A percentile compares a stretch with the other conserved stretches of the same genome.
Evolutionary conservation across 495 filamentous ascomycete species (phyloP).

Genomic region (Aspergillus sclerotiicarbonarius): DNA sequence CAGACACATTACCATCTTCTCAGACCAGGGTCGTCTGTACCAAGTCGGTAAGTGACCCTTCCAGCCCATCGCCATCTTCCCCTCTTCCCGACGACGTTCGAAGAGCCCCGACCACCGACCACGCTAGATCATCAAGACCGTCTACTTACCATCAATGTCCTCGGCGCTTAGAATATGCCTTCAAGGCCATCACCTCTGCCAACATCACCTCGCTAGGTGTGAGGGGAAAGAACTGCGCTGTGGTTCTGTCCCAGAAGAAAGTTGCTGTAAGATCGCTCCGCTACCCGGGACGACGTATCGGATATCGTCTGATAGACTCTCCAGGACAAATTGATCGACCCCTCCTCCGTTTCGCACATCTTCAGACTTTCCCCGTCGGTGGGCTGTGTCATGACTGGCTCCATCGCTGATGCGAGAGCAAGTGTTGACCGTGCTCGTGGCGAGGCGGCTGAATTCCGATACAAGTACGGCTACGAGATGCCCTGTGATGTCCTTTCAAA

Average conservation of each 20-base stretch:
- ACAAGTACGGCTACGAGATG: constrained; percentile 99
- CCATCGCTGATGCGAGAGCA: constrained; percentile 94
- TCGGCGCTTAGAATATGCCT: constrained; percentile 83
- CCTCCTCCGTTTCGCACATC: constrained; percentile 93
- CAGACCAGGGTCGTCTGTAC: constrained; percentile 94
- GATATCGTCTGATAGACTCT: constrained; percentile 14
- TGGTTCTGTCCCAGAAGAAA: constrained; percentile 98
- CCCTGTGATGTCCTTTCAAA: constrained; percentile 95
- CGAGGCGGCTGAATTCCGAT: constrained; percentile 95
- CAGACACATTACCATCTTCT: constrained; percentile 99
- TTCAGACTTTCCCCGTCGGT: constrained; percentile 95
- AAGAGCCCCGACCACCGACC: neutral
- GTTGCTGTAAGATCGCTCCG: constrained; percentile 71
- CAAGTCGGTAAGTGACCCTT: constrained; percentile 84
- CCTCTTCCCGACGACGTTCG: constrained; percentile 4
- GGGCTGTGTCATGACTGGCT: constrained; percentile 97
- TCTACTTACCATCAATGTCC: constrained; percentile 25
- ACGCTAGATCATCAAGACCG: neutral
- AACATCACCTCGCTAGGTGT: constrained; percentile 98
- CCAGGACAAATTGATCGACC: constrained; percentile 98
- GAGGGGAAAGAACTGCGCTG: constrained; percentile 92
- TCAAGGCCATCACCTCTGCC: constrained; percentile 98
- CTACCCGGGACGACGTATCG: neutral
- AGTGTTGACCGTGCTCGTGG: constrained; percentile 87
- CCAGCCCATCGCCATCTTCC: neutral